Evolutionary conservation across 306 rosid species (phyloP), one percentile per base, ranked within the genome.

Genomic region (Prinsepia uniflora): DNA sequence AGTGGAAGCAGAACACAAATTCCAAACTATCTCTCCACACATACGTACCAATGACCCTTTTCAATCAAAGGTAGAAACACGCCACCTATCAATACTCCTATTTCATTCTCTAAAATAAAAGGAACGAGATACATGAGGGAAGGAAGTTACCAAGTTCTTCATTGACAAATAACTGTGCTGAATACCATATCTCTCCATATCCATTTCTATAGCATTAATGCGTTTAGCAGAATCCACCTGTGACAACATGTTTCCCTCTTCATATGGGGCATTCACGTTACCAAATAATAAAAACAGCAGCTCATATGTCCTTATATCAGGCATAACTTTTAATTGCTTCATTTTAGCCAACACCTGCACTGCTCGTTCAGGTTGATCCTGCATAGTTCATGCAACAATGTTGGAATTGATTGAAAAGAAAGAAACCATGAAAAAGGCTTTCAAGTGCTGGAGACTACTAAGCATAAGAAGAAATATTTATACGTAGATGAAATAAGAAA

Each of bases 321-420:
- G 98, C 73, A 52, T 22, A 71, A 86, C 47, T 61, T 86, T 79
- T 40, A 81, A 67, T 59, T 65, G 82, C 79, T 84, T 86, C 96
- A 92, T 92, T 82, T 85, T 90, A 75, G 87, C 88, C 9, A 92
- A 80, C 74, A 85, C 84, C 80, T 61, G 81, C 67, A 92, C 65
- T 4, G 91, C 96, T 11, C 83, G 87, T 76, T 92, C 98, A 63
- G 93, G 96, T 78, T 81, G 85, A 79, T 88, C 88, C 96, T 90
- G 86, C 81, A 80, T 65, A 75, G 74, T 79, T 44, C 54, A 72
- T 48, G 45, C 76, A 60, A 71, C 18, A 72, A 61, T 48, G 53
- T 41, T 74, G 73, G 43, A 68, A 34, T 72, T 70, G 65, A 77
- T 42, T 53, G 76, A 49, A 49, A 65, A 11, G 22, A 53, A 73